Evolutionary conservation across 2,329 filamentous ascomycete genomes (phyloP).

Genomic region (Akanthomyces uredinophilus): DNA sequence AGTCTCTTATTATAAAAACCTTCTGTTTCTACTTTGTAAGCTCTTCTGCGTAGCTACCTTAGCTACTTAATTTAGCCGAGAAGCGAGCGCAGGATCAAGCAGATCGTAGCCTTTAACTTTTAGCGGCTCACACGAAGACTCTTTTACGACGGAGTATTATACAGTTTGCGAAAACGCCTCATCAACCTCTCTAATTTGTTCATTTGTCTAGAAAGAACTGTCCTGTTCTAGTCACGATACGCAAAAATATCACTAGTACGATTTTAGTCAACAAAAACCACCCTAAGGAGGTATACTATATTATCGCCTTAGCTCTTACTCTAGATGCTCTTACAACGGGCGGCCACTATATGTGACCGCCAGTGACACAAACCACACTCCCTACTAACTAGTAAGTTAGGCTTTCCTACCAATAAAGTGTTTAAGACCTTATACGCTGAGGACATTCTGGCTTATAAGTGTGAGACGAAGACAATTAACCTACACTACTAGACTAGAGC

Average conservation of each 20-base stretch:
- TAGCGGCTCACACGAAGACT: not conserved
- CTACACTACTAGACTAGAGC: not conserved
- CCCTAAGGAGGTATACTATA: not conserved
- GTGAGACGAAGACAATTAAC: not conserved
- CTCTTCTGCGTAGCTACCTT: not conserved
- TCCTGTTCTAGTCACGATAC: not conserved
- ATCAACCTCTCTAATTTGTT: not conserved
- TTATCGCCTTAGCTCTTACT: not conserved
- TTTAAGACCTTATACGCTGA: not conserved
- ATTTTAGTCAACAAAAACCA: not conserved
- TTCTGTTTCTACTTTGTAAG: not conserved
- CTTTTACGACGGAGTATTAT: not conserved
- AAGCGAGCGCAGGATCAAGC: not conserved
- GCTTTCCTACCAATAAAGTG: not conserved
- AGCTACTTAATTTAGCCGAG: not conserved
- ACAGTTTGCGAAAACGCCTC: not conserved
- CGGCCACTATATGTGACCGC: not conserved
- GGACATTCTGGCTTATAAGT: not conserved
- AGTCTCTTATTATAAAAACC: not conserved
- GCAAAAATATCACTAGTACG: not conserved
- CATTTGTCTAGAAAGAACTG: not conserved
- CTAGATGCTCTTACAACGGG: not conserved
- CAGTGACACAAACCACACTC: not conserved
- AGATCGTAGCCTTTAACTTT: not conserved
- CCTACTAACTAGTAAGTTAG: not conserved